Conservation (phyloP, 2,329 filamentous ascomycete genomes). For the Bipolaris bicolor region DNA sequence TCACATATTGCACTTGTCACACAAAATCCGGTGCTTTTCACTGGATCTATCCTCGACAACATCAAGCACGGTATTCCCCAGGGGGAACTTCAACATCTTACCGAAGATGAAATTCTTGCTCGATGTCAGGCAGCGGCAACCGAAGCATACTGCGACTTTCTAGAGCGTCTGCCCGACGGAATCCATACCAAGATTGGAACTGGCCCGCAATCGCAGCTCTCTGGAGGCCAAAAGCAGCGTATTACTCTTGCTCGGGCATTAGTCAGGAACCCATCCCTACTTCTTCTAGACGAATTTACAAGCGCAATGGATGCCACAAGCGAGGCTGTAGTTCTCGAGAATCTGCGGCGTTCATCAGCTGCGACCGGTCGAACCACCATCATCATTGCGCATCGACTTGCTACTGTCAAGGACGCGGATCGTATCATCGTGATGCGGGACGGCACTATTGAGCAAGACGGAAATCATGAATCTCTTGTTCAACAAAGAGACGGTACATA, state of each 20-base stretch:
- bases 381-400: slow-evolving; percentile 47
- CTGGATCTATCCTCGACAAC: slow-evolving; percentile 46
- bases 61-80: slow-evolving; percentile 42
- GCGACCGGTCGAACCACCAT: slow-evolving; percentile 41
- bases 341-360: slow-evolving; percentile 38
- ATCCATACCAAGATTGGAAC: slow-evolving; percentile 43
- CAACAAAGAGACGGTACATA: slow-evolving; percentile 39
- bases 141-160: slow-evolving; percentile 60
- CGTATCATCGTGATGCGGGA: slow-evolving; percentile 47
- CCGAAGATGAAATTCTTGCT: slow-evolving; percentile 50
- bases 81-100: slow-evolving; percentile 21
- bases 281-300: slow-evolving; percentile 48
- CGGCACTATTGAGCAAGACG: slow-evolving; percentile 40
- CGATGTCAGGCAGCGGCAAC: slow-evolving; percentile 58
- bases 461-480: slow-evolving; percentile 39
- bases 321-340: slow-evolving; percentile 43
- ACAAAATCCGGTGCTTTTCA: slow-evolving; percentile 44
- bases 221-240: slow-evolving; percentile 49
- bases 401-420: slow-evolving; percentile 47
- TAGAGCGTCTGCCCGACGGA: slow-evolving; percentile 44
- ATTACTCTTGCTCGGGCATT: slow-evolving; percentile 47
- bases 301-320: slow-evolving; percentile 41
- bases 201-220: slow-evolving; percentile 43
- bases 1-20: slow-evolving; percentile 43
- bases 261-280: slow-evolving; percentile 40